Percentiles rank a stretch among this genome's conserved stretches.
phyloP scores from a whole-genome alignment of 441 rosid species.

The Croton setiger region DNA sequence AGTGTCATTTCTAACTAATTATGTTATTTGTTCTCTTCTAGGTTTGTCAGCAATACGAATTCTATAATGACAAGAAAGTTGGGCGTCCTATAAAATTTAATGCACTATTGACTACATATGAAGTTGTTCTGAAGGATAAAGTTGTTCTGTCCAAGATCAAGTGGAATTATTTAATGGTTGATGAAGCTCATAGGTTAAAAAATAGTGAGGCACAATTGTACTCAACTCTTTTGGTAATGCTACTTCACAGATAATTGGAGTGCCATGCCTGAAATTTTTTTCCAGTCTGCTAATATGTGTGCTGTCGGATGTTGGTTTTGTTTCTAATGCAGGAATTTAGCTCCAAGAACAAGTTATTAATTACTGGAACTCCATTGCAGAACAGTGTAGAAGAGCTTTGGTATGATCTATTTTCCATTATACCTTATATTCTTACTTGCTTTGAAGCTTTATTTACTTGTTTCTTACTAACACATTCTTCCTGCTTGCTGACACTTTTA shows the following conservation, averaged over 20 bases:
- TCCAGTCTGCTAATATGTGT: constrained; percentile 16
- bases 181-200: constrained; percentile 99
- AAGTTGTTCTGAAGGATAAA: constrained; percentile 97
- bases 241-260: constrained; percentile 10
- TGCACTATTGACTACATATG: constrained; percentile 92
- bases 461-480: too few species aligned
- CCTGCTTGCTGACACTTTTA: neutral
- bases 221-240: constrained; percentile 81
- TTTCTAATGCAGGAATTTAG: constrained; percentile 76
- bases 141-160: constrained; percentile 90
- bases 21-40: constrained; percentile 32
- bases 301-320: constrained; percentile 15
- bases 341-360: constrained; percentile 96
- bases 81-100: constrained; percentile 90
- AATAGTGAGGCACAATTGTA: constrained; percentile 99
- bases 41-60: constrained; percentile 99
- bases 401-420: constrained; percentile 37
- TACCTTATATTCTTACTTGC: constrained; percentile 8
- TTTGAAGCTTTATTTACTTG: neutral
- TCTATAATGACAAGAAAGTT: constrained; percentile 78
- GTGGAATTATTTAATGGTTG: constrained; percentile 99
- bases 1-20: neutral
- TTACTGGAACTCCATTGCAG: constrained; percentile 99
- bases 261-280: constrained; percentile 10
- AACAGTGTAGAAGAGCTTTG: constrained; percentile 99